Conservation (phyloP, 371 early-diverging fungal genomes). For the Apophysomyces sp. region DNA sequence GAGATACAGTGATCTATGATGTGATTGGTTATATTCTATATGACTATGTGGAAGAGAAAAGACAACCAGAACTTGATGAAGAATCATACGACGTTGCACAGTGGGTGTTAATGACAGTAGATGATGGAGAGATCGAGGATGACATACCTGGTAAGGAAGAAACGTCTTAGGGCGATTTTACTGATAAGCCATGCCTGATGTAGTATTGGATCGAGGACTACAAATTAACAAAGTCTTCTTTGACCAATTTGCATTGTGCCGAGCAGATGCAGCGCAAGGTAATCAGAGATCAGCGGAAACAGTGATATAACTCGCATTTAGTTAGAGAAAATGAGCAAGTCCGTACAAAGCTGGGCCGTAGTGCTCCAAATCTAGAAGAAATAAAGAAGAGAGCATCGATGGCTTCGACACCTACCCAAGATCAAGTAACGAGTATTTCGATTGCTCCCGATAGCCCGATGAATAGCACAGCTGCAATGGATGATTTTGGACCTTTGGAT, state of each 20-base stretch:
- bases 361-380: slow-evolving; percentile 27
- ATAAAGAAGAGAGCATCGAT: slow-evolving; percentile 12
- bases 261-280: slow-evolving; percentile 76
- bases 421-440: neutral
- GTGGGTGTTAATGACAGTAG: slow-evolving; percentile 92
- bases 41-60: slow-evolving; percentile 33
- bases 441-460: neutral
- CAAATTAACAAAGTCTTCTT: slow-evolving; percentile 85
- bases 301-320: slow-evolving; percentile 3
- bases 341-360: slow-evolving; percentile 42
- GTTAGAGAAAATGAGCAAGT: slow-evolving; percentile 44
- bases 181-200: neutral
- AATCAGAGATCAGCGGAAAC: slow-evolving; percentile 22
- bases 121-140: slow-evolving; percentile 94
- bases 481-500: slow-evolving; percentile 8
- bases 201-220: slow-evolving; percentile 84
- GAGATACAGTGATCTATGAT: slow-evolving; percentile 88
- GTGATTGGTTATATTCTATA: slow-evolving; percentile 27
- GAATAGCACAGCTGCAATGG: neutral
- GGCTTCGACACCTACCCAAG: neutral
- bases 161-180: neutral
- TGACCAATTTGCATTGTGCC: slow-evolving; percentile 89
- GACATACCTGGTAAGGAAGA: slow-evolving; percentile 83
- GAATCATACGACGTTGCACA: slow-evolving; percentile 63
- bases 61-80: slow-evolving; percentile 63